Evolutionary conservation across 2,329 filamentous ascomycete genomes (phyloP).

Genomic region (Thielaviopsis populi): DNA sequence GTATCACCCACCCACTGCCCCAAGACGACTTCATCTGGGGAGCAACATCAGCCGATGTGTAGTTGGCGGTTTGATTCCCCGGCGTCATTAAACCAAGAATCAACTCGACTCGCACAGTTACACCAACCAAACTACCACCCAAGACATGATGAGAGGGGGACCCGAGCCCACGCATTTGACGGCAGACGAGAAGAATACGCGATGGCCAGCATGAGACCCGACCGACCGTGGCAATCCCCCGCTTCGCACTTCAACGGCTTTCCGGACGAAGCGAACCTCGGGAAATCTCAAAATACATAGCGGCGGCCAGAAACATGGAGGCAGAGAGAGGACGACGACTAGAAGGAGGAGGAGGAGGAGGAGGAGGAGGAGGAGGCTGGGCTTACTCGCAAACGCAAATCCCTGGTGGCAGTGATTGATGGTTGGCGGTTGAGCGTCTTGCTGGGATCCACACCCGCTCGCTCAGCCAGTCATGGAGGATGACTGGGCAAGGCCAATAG

Average conservation of each 20-base stretch:
- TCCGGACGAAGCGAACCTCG: neutral
- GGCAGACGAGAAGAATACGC: neutral
- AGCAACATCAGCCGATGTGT: neutral
- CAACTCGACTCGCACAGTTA: neutral
- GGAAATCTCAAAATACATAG: neutral
- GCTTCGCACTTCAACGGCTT: neutral
- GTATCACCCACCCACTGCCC: neutral
- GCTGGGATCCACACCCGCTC: neutral
- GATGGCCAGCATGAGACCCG: neutral
- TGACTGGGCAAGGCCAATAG: neutral
- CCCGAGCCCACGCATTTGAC: neutral
- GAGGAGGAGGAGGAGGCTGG: no score
- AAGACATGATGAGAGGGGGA: neutral
- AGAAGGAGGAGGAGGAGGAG: no score
- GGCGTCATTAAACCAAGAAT: neutral
- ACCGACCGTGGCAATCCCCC: neutral
- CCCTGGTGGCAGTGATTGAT: neutral
- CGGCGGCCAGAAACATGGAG: neutral
- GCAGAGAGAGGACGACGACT: no score
- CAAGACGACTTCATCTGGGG: neutral
- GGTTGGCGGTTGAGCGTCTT: neutral
- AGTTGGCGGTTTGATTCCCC: neutral
- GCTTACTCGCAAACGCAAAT: neutral
- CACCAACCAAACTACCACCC: neutral
- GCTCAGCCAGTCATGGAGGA: neutral